phyloP scores from a whole-genome alignment of 306 rosid genomes.

The Rubus parviflorus region DNA sequence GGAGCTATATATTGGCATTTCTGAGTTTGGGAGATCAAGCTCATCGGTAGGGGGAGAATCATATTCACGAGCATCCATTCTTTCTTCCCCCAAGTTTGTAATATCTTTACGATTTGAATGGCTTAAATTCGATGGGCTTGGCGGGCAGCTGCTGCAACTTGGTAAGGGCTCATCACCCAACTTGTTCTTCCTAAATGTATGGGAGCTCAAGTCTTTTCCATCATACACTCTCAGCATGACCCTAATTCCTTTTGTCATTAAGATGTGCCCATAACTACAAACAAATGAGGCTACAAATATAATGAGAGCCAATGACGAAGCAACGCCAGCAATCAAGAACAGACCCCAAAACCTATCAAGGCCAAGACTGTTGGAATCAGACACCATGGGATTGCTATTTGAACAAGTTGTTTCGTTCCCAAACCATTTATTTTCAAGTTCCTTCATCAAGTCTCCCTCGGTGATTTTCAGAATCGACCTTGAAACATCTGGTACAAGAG shows the following conservation, averaged over 20 bases:
- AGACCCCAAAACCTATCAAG: conserved; percentile 69
- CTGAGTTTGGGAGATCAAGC: too few relatives aligned
- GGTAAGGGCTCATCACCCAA: background rate
- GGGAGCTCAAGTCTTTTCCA: conserved; percentile 28
- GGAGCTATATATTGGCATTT: background rate
- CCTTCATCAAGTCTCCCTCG: conserved; percentile 55
- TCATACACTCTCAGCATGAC: conserved; percentile 23
- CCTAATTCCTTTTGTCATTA: conserved; percentile 16
- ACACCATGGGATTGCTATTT: conserved; percentile 28
- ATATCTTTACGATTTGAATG: background rate
- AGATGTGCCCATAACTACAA: conserved; percentile 34
- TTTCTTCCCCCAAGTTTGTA: background rate
- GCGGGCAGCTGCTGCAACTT: background rate
- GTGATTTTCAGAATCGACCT: conserved; percentile 58
- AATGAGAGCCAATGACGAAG: conserved; percentile 37
- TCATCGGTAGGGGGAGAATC: background rate
- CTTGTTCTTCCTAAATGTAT: conserved; percentile 11
- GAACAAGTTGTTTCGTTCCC: conserved; percentile 16
- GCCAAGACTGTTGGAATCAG: conserved; percentile 47
- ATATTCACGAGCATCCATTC: background rate
- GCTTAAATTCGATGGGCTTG: background rate
- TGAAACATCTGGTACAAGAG: conserved; percentile 58
- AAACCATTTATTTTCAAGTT: conserved; percentile 57
- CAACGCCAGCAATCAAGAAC: conserved; percentile 48
- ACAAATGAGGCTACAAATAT: conserved; percentile 37